Evolutionary conservation across 2,329 filamentous ascomycete genomes (phyloP).

Genomic region (Exophiala sp.): DNA sequence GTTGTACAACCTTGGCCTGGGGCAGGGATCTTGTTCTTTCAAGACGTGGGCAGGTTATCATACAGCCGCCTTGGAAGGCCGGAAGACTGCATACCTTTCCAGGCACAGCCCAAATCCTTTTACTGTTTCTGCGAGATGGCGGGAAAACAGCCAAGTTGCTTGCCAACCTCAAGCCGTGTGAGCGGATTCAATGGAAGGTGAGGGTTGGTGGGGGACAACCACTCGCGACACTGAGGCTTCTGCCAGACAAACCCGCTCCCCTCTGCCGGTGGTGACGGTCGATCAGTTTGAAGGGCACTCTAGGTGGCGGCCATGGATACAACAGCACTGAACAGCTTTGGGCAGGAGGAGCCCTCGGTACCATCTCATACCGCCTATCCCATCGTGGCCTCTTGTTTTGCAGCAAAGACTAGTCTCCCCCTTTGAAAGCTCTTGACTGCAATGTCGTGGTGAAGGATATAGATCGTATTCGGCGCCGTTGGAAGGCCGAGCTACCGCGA

Average conservation of each 20-base stretch:
- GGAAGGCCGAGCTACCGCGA: background rate
- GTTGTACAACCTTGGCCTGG: conserved; percentile 8
- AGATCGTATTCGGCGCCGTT: background rate
- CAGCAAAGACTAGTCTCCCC: too few relatives aligned
- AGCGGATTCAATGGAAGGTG: background rate
- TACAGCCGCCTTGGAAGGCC: conserved; percentile 1
- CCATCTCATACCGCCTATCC: too few relatives aligned
- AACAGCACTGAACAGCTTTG: too few relatives aligned
- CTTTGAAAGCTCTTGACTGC: too few relatives aligned
- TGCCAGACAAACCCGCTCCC: background rate
- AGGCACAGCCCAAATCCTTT: conserved; percentile 5
- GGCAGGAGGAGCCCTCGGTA: too few relatives aligned
- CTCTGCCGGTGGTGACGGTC: too few relatives aligned
- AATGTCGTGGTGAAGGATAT: too few relatives aligned
- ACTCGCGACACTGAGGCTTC: background rate
- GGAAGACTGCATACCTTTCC: conserved; percentile 4
- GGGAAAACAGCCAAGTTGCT: background rate
- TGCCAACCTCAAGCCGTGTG: background rate
- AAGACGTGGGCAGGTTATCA: background rate
- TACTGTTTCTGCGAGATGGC: conserved; percentile 2
- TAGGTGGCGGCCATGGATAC: too few relatives aligned
- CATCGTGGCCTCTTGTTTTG: too few relatives aligned
- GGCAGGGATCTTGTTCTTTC: background rate
- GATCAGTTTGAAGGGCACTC: too few relatives aligned
- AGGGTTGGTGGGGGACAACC: conserved; percentile 1